Evolutionary conservation across 768 basidiomycete genomes (phyloP).

Genomic region (Cantharellus cinnabarinus): DNA sequence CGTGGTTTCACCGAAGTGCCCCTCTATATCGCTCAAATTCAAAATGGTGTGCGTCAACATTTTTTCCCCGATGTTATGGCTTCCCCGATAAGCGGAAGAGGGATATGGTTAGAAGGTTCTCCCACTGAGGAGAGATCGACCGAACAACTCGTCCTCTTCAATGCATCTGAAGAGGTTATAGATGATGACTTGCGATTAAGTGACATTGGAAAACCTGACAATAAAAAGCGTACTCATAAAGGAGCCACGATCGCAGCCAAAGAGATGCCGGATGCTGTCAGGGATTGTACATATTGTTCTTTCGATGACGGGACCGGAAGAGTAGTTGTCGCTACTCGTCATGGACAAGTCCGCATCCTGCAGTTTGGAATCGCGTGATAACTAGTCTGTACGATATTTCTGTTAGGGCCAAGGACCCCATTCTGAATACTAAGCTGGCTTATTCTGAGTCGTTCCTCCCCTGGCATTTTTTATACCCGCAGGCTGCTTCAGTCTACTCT

Average conservation of each 20-base stretch:
- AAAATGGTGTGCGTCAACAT: neutral
- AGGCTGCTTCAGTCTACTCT: too few relatives aligned
- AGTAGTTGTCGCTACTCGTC: neutral
- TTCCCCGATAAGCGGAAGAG: neutral
- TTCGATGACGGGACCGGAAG: neutral
- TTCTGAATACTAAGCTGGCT: too few relatives aligned
- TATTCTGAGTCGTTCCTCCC: too few relatives aligned
- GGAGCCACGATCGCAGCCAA: neutral
- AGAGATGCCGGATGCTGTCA: neutral
- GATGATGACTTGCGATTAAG: neutral
- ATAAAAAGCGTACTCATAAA: neutral
- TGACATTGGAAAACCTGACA: neutral
- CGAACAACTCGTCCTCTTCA: neutral
- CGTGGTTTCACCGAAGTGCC: too few relatives aligned
- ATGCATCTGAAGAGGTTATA: neutral
- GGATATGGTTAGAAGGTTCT: neutral
- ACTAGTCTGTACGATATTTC: too few relatives aligned
- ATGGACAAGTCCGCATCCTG: neutral
- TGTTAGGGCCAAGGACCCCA: too few relatives aligned
- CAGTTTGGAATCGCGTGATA: neutral
- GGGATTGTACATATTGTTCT: neutral
- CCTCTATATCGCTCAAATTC: neutral
- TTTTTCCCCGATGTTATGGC: neutral
- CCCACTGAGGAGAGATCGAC: neutral
- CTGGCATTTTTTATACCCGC: too few relatives aligned